Base-by-base conservation (phyloP, 805 yeast genomes). In the Yarrowia sp. region DNA sequence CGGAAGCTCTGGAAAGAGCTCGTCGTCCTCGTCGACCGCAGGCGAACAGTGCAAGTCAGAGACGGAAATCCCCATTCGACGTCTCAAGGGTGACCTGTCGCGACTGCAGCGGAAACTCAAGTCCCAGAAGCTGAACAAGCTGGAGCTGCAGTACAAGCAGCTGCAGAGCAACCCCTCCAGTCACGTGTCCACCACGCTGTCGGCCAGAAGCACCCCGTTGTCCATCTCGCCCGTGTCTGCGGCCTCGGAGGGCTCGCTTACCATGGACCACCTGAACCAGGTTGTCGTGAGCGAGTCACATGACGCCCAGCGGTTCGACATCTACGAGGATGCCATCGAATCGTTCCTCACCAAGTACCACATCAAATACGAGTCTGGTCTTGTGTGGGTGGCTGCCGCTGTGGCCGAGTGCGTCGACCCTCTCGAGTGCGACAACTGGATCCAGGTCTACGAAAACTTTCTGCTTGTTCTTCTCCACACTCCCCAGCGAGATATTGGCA, bases 401-500 rank as follows among this genome's bases (percentile, higher is more conserved):
- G 78, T 93, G 53, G 94, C 97, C 0, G 97, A 92, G 76, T 92
- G 97, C 97, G 83, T 86, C 39, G 93, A 96, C 7, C 91, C 90
- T 0, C 77, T 86, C 44, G 66, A 47, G 36, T 46, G 66, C 30
- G 66, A 47, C 38, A 24, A 47, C 38, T 61, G 66, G 66, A 61
- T 46, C 30, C 53, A 46, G 46, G 66, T 61, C 17, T 61, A 46
- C 46, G 66, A 61, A 9, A 19, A 61, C 38, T 50, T 64, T 33
- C 39, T 50, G 5, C 61, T 64, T 9, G 67, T 52, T n/a, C 30
- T 64, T 9, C 50, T 64, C 4, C 58, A 64, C 61, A 52, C 58
- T 9, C 60, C 58, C 14, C 53, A 46, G 30, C 66, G 55, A n/a
- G 66, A 61, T 19, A 61, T 61, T 61, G 66, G 66, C 44, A 33